Base-by-base conservation (phyloP, 2,329 filamentous ascomycete species). In the Microascus cirrosus region DNA sequence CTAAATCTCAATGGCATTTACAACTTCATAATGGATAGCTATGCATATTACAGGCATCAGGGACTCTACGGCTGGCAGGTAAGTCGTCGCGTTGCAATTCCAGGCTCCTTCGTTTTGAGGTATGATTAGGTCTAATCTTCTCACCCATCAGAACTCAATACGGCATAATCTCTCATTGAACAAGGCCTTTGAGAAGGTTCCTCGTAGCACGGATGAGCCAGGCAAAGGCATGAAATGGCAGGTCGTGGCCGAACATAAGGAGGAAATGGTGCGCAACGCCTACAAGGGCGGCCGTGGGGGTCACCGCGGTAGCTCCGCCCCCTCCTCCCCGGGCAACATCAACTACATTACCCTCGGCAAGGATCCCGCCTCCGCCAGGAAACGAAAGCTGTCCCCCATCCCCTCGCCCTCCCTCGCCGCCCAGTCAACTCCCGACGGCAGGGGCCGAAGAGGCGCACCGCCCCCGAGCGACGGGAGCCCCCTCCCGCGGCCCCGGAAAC, bases 181-280 rank as follows among this genome's bases (percentile, higher is more conserved):
- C 71, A 96, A 96, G 69, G 85, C 87, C 0, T 99, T 99, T 67
- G 86, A 91, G 65, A 99, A 99, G 71, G 88, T 96, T 10, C 89
- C 94, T 2, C 86, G 94, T 53, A 86, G 89, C 18, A 96, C 91
- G 0, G 90, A 97, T 64, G 94, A 99, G 69, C 94, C 94, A 24
- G 94, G 94, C 13, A 99, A 99, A 70, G 94, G 94, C 32, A 97
- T 96, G 91, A 97, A 97, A 69, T 99, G 94, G 94, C 90, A 93
- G 71, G 92, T 99, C 66, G 85, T 90, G 3, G 81, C 89, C 1
- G 89, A 95, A 62, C 82, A 86, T 62, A 85, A 87, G 54, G 90
- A 96, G 20, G 93, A 96, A 57, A 95, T 96, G 77, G 81, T 90
- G 60, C 88, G 88, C 68, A 89, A 87, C 64, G 81, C 81, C 1